Conservation (phyloP, 2,329 filamentous ascomycete species). For the Sclerotinia nivalis region DNA sequence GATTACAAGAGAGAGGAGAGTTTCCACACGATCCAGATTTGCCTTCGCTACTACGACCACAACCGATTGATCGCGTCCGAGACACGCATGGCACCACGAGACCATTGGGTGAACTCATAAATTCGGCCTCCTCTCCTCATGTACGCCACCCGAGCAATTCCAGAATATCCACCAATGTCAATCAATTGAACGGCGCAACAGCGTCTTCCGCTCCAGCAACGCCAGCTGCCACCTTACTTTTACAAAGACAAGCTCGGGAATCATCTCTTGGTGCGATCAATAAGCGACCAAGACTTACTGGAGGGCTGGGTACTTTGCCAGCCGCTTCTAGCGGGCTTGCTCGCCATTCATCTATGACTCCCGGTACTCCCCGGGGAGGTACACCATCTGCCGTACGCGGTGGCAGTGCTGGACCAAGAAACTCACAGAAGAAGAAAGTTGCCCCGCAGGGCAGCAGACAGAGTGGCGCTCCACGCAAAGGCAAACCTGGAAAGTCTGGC, state of each 20-base stretch:
- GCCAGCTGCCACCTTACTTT: slow-evolving; percentile 60
- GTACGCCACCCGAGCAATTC: slow-evolving; percentile 38
- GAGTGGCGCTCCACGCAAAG: slow-evolving; percentile 36
- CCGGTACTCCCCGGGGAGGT: slow-evolving; percentile 59
- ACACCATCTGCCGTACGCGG: slow-evolving; percentile 46
- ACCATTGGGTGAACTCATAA: slow-evolving; percentile 34
- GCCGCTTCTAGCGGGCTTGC: slow-evolving; percentile 59
- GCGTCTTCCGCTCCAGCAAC: slow-evolving; percentile 58
- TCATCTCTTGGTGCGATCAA: slow-evolving; percentile 59
- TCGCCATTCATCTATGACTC: slow-evolving; percentile 62
- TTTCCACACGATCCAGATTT: slow-evolving; percentile 54
- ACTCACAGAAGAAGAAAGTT: slow-evolving; percentile 44
- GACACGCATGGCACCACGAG: slow-evolving; percentile 30
- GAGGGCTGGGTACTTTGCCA: slow-evolving; percentile 49
- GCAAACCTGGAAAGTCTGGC: slow-evolving; percentile 53
- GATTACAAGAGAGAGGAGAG: slow-evolving; percentile 61
- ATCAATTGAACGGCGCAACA: slow-evolving; percentile 29
- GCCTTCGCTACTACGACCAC: slow-evolving; percentile 62
- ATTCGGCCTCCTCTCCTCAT: slow-evolving; percentile 32
- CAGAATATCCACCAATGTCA: slow-evolving; percentile 32
- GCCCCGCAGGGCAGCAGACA: slow-evolving; percentile 40
- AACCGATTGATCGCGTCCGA: slow-evolving; percentile 48
- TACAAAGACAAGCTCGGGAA: slow-evolving; percentile 58
- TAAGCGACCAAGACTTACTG: slow-evolving; percentile 51
- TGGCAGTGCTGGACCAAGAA: slow-evolving; percentile 61